Conservation (phyloP, 2,329 filamentous ascomycete genomes). For the Laburnicola sp. region DNA sequence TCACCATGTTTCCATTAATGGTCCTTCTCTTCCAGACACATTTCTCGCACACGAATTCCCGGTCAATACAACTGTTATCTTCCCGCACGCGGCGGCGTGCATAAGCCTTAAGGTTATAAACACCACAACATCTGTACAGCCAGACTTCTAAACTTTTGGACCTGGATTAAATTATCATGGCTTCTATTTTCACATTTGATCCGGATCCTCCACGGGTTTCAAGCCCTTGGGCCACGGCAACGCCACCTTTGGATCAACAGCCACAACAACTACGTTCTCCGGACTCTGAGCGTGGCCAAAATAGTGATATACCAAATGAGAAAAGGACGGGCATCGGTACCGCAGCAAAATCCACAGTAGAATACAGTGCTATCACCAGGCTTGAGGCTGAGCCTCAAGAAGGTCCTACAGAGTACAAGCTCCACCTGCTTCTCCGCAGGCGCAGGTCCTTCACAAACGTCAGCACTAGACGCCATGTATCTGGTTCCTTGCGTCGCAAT, state of each 20-base stretch:
- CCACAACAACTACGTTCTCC: slow-evolving; percentile 21
- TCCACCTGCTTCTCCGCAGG: slow-evolving; percentile 82
- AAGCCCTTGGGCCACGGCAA: slow-evolving; percentile 77
- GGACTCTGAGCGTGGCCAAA: slow-evolving; percentile 20
- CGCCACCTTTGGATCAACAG: slow-evolving; percentile 47
- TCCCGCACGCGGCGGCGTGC: slow-evolving; percentile 12
- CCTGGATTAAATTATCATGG: slow-evolving; percentile 59
- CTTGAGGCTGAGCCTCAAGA: slow-evolving; percentile 90
- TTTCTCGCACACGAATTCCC: slow-evolving; percentile 55
- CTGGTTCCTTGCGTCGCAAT: slow-evolving; percentile 55
- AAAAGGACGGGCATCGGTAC: slow-evolving; percentile 7
- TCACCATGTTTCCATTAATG: slow-evolving; percentile 57
- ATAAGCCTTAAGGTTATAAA: neutral
- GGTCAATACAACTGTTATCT: slow-evolving; percentile 46
- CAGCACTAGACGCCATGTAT: slow-evolving; percentile 64
- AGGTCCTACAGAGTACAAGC: slow-evolving; percentile 93
- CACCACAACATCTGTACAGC: neutral
- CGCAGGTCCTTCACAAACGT: slow-evolving; percentile 72
- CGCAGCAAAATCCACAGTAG: slow-evolving; percentile 17
- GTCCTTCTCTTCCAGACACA: slow-evolving; percentile 54
- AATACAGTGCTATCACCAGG: slow-evolving; percentile 61
- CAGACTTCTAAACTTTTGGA: neutral
- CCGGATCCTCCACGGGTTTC: slow-evolving; percentile 83
- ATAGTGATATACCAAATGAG: slow-evolving; percentile 12
- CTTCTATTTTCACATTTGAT: slow-evolving; percentile 95